Base-by-base conservation (phyloP, 2,329 filamentous ascomycete genomes). In the Sclerotinia subarctica region DNA sequence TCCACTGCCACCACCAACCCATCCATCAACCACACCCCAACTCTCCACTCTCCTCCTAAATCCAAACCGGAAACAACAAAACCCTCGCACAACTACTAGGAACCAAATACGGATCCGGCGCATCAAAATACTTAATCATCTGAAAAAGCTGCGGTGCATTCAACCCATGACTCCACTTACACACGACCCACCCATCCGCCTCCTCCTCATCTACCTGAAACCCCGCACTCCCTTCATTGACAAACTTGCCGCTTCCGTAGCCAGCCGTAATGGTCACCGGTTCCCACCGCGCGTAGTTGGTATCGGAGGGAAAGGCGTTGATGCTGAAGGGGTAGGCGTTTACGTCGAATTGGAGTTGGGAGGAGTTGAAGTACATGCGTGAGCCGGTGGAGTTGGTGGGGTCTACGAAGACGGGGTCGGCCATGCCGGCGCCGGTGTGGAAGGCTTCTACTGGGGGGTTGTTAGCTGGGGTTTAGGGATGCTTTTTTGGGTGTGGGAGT, bases 81-180 rank as follows among this genome's bases (percentile, higher is more conserved):
- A 70, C 69, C 51, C 66, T 71, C 42, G 71, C 69, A 69, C 72
- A 73, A 35, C 69, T 72, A 15, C 51, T 64, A 0, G 70, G 69
- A 15, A 73, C 52, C 54, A 66, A 53, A 66, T 65, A 60, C 32
- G 70, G 54, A 47, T n/a, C 57, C 1, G 26, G 59, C 17, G 21
- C 51, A 69, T 72, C 70, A 69, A 71, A 74, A 3, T 68, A 64
- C 68, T 69, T 70, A 19, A 74, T 71, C 64, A 74, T 53, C 60
- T 72, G 68, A 44, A 75, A 74, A 13, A 74, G 35, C 29, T 74
- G 73, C n/a, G 72, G 73, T 6, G 69, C 69, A 66, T 74, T 74
- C 26, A 68, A n/a, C 0, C 68, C 72, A 67, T 74, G 73, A 46
- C 46, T 70, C 72, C 73, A 74, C 49, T 74, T 71, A n/a, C 74